These are phyloP conservation scores for Leishmania tarentolae DNA, from an alignment of 208 protist genomes.

Conservation along the genomic window DNA sequence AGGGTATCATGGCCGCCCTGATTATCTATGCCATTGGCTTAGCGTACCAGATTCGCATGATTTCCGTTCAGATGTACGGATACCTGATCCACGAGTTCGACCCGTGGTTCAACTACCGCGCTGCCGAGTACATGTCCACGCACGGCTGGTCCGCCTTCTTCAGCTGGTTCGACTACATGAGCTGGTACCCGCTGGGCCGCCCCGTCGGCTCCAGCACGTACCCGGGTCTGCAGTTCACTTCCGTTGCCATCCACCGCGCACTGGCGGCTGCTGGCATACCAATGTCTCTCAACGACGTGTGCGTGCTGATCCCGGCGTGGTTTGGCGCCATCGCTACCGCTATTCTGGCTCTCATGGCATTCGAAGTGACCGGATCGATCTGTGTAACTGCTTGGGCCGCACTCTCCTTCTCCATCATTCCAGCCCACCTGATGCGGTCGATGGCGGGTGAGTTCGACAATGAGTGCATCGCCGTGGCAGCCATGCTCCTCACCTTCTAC, in stretches of 20 bases:
- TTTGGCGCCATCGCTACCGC: slow-evolving; percentile 94
- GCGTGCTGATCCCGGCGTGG: slow-evolving; percentile 95
- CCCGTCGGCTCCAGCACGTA: slow-evolving; percentile 98
- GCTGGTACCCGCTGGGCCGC: slow-evolving; percentile 98
- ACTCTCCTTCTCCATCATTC: slow-evolving; percentile 60
- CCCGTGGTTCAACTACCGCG: slow-evolving; percentile 94
- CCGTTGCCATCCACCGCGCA: slow-evolving; percentile 88
- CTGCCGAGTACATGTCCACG: slow-evolving; percentile 88
- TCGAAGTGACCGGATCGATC: slow-evolving; percentile 73
- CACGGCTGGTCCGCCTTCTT: slow-evolving; percentile 97
- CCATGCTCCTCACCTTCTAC: slow-evolving; percentile 95
- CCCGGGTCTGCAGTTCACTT: slow-evolving; percentile 97
- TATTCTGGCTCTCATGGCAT: slow-evolving; percentile 82
- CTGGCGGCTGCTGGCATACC: slow-evolving; percentile 73
- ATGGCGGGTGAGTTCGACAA: slow-evolving; percentile 99
- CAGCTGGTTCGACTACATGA: slow-evolving; percentile 98
- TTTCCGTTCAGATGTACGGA: slow-evolving; percentile 80
- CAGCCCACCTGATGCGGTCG: slow-evolving; percentile 96
- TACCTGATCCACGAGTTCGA: slow-evolving; percentile 94
- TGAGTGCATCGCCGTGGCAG: slow-evolving; percentile 97
- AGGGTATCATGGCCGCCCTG: slow-evolving; percentile 16
- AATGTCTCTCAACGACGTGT: slow-evolving; percentile 96
- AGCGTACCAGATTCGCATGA: slow-evolving; percentile 52
- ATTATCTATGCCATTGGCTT: slow-evolving; percentile 27
- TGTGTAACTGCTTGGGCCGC: slow-evolving; percentile 85